Evolutionary conservation across 441 rosid genomes (phyloP).

Genomic region (Pelargonium myrrhifolium): DNA sequence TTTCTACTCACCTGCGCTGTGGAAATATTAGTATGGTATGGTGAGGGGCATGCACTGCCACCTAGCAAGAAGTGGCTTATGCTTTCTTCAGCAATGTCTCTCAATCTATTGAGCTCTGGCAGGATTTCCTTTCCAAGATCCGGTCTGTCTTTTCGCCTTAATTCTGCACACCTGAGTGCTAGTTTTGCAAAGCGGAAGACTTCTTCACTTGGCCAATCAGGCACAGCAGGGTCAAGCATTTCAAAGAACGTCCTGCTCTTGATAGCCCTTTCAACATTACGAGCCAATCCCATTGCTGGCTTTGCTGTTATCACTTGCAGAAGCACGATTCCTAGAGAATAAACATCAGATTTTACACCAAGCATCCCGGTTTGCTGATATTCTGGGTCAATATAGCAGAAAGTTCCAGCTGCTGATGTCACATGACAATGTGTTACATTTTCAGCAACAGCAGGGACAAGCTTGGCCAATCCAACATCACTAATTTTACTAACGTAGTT

Average conservation of each 20-base stretch:
- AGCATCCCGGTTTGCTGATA: slow-evolving; percentile 72
- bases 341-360: slow-evolving; percentile 64
- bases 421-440: slow-evolving; percentile 40
- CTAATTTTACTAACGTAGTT: slow-evolving; percentile 64
- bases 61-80: slow-evolving; percentile 26
- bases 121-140: slow-evolving; percentile 53
- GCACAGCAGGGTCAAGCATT: slow-evolving; percentile 44
- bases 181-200: slow-evolving; percentile 42
- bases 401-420: slow-evolving; percentile 58
- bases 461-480: slow-evolving; percentile 59
- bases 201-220: slow-evolving; percentile 58
- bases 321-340: slow-evolving; percentile 59
- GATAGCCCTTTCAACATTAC: slow-evolving; percentile 29
- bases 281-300: slow-evolving; percentile 48
- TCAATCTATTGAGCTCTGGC: slow-evolving; percentile 42
- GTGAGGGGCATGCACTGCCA: slow-evolving; percentile 24
- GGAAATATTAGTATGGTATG: slow-evolving; percentile 22
- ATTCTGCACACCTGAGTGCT: slow-evolving; percentile 45
- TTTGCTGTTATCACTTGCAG: slow-evolving; percentile 53
- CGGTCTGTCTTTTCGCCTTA: slow-evolving; percentile 60
- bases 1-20: slow-evolving; percentile 30
- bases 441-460: slow-evolving; percentile 56
- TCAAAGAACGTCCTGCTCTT: slow-evolving; percentile 38
- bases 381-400: slow-evolving; percentile 69
- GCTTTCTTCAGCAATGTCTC: slow-evolving; percentile 42